phyloP scores from a whole-genome alignment of 345 rosid genomes.

The Draba incana region DNA sequence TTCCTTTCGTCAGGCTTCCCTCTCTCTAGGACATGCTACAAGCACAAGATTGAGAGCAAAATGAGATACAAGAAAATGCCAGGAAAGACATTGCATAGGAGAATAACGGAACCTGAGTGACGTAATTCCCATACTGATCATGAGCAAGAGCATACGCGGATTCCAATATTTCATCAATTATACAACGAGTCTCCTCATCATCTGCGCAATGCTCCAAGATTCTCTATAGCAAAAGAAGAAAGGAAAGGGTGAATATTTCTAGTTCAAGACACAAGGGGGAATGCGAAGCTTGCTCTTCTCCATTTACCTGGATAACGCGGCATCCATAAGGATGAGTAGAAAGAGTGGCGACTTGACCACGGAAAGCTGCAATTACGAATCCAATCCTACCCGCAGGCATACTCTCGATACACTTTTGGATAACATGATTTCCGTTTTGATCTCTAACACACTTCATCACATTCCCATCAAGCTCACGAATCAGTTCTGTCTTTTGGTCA shows the following conservation, averaged over 20 bases:
- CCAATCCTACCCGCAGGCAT: conserved; percentile 74
- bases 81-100: conserved; percentile 3
- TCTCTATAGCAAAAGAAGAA: conserved; percentile 54
- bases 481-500: conserved; percentile 78
- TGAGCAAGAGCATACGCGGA: conserved; percentile 82
- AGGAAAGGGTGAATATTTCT: conserved; percentile 20
- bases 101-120: conserved; percentile 72
- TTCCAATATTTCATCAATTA: conserved; percentile 89
- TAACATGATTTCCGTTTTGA: conserved; percentile 97
- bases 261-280: not conserved
- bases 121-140: conserved; percentile 98
- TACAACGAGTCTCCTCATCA: conserved; percentile 70
- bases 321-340: conserved; percentile 98
- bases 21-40: conserved; percentile 93
- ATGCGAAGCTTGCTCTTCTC: not conserved
- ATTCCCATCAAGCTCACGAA: conserved; percentile 88
- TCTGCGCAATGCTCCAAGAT: conserved; percentile 93
- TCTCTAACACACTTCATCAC: conserved; percentile 92
- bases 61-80: not conserved
- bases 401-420: conserved; percentile 94
- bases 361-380: conserved; percentile 81
- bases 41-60: conserved; percentile 26
- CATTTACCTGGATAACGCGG: conserved; percentile 89
- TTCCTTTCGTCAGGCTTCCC: conserved; percentile 79
- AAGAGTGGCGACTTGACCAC: conserved; percentile 81